Evolutionary conservation across 495 filamentous ascomycete species (phyloP).

Genomic region (Margaritispora aquatica): DNA sequence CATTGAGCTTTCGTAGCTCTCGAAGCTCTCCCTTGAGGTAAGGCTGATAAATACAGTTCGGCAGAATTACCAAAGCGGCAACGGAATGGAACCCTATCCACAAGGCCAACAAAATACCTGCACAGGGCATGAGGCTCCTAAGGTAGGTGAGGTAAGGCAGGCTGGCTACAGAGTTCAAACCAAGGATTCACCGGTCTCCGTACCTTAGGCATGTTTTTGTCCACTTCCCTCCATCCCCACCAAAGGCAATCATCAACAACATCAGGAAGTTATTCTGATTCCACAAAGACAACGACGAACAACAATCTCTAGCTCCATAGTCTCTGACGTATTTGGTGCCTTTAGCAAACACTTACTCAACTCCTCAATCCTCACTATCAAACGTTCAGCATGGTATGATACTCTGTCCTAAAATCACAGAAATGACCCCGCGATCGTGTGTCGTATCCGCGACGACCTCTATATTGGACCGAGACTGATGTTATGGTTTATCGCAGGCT

Average conservation of each 20-base stretch:
- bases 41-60: background rate
- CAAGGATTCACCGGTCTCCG: too few species aligned
- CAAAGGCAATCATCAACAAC: background rate
- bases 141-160: too few species aligned
- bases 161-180: too few species aligned
- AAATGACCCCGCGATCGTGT: slow-evolving; percentile 13
- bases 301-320: too few species aligned
- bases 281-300: background rate
- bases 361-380: background rate
- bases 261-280: too few species aligned
- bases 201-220: too few species aligned
- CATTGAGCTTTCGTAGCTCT: background rate
- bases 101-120: too few species aligned
- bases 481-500: slow-evolving; percentile 45
- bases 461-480: slow-evolving; percentile 16
- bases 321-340: too few species aligned
- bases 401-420: background rate
- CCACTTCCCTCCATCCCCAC: background rate
- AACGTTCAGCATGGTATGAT: slow-evolving; percentile 12
- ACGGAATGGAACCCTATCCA: too few species aligned
- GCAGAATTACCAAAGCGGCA: background rate
- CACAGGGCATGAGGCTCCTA: too few species aligned
- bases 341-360: too few species aligned
- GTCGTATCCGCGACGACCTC: slow-evolving; percentile 10
- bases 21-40: background rate